Conservation (phyloP, 768 basidiomycete genomes). For the Asterophora parasitica region DNA sequence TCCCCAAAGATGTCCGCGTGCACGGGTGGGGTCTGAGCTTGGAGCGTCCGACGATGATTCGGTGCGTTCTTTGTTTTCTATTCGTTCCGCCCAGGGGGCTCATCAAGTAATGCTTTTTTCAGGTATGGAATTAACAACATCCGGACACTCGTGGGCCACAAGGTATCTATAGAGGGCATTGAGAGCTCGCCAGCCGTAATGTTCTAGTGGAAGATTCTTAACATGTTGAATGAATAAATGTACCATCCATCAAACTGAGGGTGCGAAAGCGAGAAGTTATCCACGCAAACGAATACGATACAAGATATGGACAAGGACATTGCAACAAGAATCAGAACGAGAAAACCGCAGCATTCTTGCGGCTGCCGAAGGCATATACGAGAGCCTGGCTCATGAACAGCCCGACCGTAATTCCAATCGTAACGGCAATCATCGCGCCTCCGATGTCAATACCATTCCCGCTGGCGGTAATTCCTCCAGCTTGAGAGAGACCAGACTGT, state of each 20-base stretch:
- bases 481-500: constrained; percentile 81
- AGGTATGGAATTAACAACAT: constrained; percentile 99
- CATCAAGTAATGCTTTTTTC: constrained; percentile 3
- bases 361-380: constrained; percentile 80
- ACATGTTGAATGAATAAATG: constrained; percentile 3
- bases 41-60: constrained; percentile 98
- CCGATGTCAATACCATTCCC: constrained; percentile 83
- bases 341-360: constrained; percentile 83
- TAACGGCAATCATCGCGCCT: constrained; percentile 84
- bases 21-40: constrained; percentile 95
- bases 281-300: constrained; percentile 1
- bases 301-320: constrained; percentile 1
- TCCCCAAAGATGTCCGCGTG: constrained; percentile 93
- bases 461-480: constrained; percentile 78
- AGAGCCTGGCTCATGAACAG: constrained; percentile 85
- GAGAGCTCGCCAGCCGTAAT: constrained; percentile 88
- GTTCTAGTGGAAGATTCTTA: constrained; percentile 46
- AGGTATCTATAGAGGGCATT: constrained; percentile 85
- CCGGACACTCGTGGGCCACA: constrained; percentile 94
- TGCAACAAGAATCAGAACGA: constrained; percentile 51
- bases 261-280: constrained; percentile 7
- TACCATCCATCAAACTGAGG: not conserved
- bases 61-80: constrained; percentile 42
- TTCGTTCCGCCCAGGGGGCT: not conserved
- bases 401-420: constrained; percentile 87